A percentile compares a stretch with the other conserved stretches of the same genome.
Conservation (phyloP, 768 basidiomycete species). For the Lactarius deliciosus region DNA sequence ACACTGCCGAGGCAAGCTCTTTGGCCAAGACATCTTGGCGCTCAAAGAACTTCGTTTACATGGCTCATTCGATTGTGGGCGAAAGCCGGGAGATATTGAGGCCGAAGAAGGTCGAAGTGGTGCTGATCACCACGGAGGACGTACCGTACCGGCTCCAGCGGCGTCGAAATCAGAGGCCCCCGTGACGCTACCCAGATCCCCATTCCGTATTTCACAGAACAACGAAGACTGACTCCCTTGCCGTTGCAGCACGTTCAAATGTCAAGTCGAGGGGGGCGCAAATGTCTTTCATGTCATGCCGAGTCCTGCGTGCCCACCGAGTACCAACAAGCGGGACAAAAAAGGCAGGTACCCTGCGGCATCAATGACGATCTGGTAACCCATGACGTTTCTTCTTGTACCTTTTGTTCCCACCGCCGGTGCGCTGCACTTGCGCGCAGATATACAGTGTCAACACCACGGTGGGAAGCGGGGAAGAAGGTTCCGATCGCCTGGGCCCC, state of each 20-base stretch:
- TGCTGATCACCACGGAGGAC: too few relatives aligned
- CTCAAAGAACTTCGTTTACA: neutral
- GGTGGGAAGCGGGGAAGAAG: neutral
- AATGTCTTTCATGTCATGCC: neutral
- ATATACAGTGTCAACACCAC: neutral
- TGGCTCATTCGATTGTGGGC: neutral
- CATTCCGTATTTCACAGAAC: neutral
- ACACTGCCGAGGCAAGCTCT: neutral
- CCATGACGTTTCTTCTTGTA: conserved; percentile 16
- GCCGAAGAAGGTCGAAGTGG: too few relatives aligned
- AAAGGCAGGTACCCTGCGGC: conserved; percentile 20
- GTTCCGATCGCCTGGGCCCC: conserved; percentile 1
- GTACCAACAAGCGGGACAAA: conserved; percentile 10
- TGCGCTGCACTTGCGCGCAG: conserved; percentile 10
- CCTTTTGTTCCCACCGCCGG: conserved; percentile 17
- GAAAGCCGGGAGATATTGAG: too few relatives aligned
- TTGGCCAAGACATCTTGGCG: neutral
- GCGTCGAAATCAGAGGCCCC: neutral
- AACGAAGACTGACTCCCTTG: neutral
- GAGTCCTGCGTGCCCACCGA: neutral
- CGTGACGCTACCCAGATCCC: neutral
- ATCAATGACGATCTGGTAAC: neutral
- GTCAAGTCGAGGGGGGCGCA: neutral
- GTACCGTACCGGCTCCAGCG: too few relatives aligned
- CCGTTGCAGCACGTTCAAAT: neutral